phyloP scores from a whole-genome alignment of 805 yeast species.

The Wickerhamiella hasegawae region DNA sequence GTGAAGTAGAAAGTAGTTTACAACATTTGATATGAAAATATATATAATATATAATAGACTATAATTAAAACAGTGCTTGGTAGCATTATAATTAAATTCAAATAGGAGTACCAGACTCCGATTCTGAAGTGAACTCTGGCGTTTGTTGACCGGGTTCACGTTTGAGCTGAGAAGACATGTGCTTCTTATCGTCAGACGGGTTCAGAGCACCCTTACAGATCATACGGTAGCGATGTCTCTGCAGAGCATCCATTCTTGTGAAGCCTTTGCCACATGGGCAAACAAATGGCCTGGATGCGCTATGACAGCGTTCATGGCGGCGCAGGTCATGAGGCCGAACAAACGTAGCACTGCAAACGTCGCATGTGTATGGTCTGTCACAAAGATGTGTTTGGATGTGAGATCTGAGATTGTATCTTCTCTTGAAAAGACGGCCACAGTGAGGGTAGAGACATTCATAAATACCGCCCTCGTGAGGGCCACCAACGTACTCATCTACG shows the following conservation, averaged over 20 bases:
- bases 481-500: constrained; percentile 65
- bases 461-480: constrained; percentile 56
- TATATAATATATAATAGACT: constrained; percentile 2
- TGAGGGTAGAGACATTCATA: constrained; percentile 60
- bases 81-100: too few relatives aligned
- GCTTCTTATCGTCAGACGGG: background rate
- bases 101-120: too few relatives aligned
- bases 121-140: too few relatives aligned
- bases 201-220: constrained; percentile 66
- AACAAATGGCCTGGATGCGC: constrained; percentile 42
- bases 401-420: constrained; percentile 83
- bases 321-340: constrained; percentile 91
- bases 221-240: constrained; percentile 61
- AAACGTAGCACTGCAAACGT: constrained; percentile 60
- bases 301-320: constrained; percentile 79
- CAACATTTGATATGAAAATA: background rate
- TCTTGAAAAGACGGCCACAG: constrained; percentile 71
- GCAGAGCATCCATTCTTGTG: constrained; percentile 76
- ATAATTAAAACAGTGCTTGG: background rate
- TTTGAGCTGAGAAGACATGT: too few relatives aligned
- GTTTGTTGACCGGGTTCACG: too few relatives aligned
- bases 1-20: background rate
- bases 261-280: constrained; percentile 95
- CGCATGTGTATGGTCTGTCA: constrained; percentile 83
- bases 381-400: constrained; percentile 94